These are phyloP conservation scores for Corchorus capsularis DNA, from an alignment of 345 rosid species.

Conservation along the genomic window DNA sequence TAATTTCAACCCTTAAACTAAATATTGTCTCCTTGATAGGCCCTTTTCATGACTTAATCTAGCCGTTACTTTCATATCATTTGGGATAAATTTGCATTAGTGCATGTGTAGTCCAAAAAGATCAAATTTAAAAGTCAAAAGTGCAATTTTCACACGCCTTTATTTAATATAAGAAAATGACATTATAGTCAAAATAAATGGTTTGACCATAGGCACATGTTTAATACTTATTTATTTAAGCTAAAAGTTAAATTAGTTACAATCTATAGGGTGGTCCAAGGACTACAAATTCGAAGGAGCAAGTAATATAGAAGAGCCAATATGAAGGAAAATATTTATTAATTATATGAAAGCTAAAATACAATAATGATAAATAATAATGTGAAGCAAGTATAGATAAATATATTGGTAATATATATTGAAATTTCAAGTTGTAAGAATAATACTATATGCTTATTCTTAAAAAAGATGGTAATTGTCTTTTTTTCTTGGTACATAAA, in stretches of 20 bases:
- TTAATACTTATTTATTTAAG: background rate
- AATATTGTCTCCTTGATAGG: background rate
- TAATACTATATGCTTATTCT: too few species aligned
- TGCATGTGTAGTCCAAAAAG: background rate
- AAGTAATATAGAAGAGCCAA: background rate
- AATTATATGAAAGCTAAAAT: background rate
- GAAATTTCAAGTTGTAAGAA: background rate
- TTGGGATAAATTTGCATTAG: background rate
- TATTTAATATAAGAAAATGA: conserved; percentile 3
- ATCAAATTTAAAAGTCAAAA: conserved; percentile 2
- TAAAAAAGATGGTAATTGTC: too few species aligned
- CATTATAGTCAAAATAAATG: conserved; percentile 6
- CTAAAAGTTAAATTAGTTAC: background rate
- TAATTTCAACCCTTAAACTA: background rate
- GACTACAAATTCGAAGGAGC: background rate
- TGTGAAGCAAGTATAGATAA: background rate
- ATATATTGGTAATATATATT: background rate
- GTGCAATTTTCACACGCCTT: background rate
- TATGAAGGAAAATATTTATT: too few species aligned
- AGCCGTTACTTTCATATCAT: background rate
- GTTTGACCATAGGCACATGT: background rate
- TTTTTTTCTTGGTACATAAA: too few species aligned
- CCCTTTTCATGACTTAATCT: conserved; percentile 4
- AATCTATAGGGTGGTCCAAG: background rate
- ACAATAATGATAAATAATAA: background rate